phyloP scores from a whole-genome alignment of 345 rosid species.

The Corymbia maculata region DNA sequence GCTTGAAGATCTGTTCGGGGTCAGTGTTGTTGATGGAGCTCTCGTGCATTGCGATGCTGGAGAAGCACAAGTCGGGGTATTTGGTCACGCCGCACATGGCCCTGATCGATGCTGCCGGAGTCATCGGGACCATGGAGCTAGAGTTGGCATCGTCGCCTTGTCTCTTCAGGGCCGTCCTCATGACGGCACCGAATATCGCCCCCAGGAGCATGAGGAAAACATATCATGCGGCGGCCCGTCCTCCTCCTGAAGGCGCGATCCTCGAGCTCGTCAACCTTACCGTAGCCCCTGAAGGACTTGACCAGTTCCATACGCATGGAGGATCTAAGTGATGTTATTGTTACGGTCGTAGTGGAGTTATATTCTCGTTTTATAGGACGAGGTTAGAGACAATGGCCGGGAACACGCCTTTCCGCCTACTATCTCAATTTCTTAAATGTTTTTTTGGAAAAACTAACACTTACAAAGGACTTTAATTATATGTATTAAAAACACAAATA shows the following conservation, averaged over 20 bases:
- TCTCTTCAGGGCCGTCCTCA: background rate
- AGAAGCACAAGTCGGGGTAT: conserved; percentile 15
- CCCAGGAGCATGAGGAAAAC: background rate
- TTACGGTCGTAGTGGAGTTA: background rate
- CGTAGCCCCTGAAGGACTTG: conserved; percentile 5
- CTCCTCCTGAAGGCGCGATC: conserved; percentile 6
- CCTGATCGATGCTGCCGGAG: conserved; percentile 2
- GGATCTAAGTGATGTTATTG: background rate
- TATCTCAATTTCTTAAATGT: too few species aligned
- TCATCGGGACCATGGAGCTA: background rate
- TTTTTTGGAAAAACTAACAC: too few species aligned
- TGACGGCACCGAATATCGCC: background rate
- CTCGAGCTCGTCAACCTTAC: conserved; percentile 2
- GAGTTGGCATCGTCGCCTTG: background rate
- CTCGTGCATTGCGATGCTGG: conserved; percentile 8
- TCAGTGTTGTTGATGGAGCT: background rate
- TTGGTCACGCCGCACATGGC: conserved; percentile 12
- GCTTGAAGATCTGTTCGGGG: conserved; percentile 43
- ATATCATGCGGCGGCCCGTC: background rate
- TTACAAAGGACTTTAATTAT: background rate
- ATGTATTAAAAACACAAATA: too few species aligned
- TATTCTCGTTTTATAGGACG: background rate
- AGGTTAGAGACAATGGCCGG: background rate
- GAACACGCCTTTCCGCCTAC: background rate
- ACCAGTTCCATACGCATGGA: background rate